Percentiles rank a stretch among this genome's conserved stretches.
phyloP scores from a whole-genome alignment of 179 eudicot species.

The Actinidia chinensis region DNA sequence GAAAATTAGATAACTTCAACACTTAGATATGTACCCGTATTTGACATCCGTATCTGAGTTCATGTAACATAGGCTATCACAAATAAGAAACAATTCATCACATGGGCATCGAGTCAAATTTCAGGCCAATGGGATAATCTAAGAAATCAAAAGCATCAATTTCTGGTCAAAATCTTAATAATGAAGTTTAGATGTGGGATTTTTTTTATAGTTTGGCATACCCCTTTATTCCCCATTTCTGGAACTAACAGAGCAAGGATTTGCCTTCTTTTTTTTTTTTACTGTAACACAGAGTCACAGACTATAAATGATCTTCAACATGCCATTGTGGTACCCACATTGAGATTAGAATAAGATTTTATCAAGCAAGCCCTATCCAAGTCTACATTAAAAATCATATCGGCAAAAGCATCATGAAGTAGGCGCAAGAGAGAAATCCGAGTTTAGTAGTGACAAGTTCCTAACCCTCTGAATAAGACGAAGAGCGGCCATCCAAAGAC shows the following conservation, averaged over 20 bases:
- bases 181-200: not conserved
- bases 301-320: not conserved
- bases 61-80: too few relatives aligned
- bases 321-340: not conserved
- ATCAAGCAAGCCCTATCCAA: not conserved
- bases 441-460: not conserved
- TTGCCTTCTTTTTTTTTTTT: not conserved
- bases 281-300: too few relatives aligned
- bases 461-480: conserved; percentile 94
- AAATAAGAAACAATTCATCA: not conserved
- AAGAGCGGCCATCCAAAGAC: conserved; percentile 93
- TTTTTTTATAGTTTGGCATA: not conserved
- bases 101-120: not conserved
- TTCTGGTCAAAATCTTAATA: not conserved
- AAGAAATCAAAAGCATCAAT: not conserved
- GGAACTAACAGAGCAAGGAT: not conserved
- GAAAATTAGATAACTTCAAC: too few relatives aligned
- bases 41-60: too few relatives aligned
- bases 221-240: not conserved
- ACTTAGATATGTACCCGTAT: too few relatives aligned
- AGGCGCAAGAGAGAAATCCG: not conserved
- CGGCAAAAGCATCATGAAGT: not conserved
- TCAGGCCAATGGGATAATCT: not conserved
- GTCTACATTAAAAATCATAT: not conserved
- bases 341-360: not conserved